Base-by-base conservation (phyloP, 2,329 filamentous ascomycete genomes). In the Fusarium citri region DNA sequence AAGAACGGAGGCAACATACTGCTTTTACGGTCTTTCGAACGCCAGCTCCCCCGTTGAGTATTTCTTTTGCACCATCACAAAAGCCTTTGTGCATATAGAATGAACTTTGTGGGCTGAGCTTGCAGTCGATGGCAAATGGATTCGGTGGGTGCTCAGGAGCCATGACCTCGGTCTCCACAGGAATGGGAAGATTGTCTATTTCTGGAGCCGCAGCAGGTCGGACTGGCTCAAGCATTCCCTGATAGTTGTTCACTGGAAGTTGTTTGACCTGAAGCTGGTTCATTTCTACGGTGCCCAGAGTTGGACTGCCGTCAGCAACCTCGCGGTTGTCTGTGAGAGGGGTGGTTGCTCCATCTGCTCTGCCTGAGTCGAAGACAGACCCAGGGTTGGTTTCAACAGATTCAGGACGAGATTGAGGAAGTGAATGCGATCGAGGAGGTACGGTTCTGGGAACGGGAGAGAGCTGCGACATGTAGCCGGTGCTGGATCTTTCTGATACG, bases 11-110 rank as follows among this genome's bases (percentile, higher is more conserved):
- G 48, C 23, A 41, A 51, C 82, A 74, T 59, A 86, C 83, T 30
- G 85, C 81, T 64, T 85, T 84, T 71, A 83, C 84, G 6, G 83
- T 81, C 69, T 83, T 85, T 72, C 83, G 85, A 48, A 88, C 81
- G 9, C 86, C 86, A 6, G 82, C 75, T 4, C 82, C 83, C 2
- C 86, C 86, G 37, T 79, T 78, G 28, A 83, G 76, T 3, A 84
- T 82, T 18, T 86, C 84, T 48, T 83, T 83, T 9, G 86, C 86
- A 2, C 86, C 86, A 22, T 84, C 81, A 45, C 87, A 89, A 69
- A 88, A 87, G 2, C 86, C 86, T 57, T 86, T 87, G 40, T 85
- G 78, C 12, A 83, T 77, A 51, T 85, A 83, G 66, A 87, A 88
- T 0, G 86, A 87, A 68, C 85, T 86, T 12, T 77, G 66, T 4